A percentile compares a stretch with the other conserved stretches of the same genome.
Evolutionary conservation across 225 moss, liverwort and hornwort genomes (phyloP).

Genomic region (Bryum argenteum): DNA sequence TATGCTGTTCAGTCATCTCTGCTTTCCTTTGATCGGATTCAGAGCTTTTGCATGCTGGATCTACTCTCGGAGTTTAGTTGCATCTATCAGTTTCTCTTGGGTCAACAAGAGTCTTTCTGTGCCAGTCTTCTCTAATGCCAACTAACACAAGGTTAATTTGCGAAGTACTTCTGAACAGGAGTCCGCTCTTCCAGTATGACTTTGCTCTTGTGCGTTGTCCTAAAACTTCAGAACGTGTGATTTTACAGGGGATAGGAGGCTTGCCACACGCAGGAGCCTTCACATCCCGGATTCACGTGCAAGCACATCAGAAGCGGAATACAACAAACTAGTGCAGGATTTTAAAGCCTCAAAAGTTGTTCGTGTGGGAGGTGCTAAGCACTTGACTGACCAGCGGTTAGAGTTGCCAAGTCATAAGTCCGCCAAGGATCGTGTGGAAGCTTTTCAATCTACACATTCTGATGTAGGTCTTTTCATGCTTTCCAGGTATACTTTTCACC

Average conservation of each 20-base stretch:
- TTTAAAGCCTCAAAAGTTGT: conserved; percentile 55
- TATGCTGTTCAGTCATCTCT: conserved; percentile 11
- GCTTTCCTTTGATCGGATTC: conserved; percentile 10
- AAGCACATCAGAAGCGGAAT: conserved; percentile 55
- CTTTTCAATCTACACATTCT: conserved; percentile 71
- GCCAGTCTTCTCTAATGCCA: neutral
- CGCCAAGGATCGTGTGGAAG: conserved; percentile 56
- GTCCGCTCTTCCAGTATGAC: neutral
- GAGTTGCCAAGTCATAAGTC: conserved; percentile 46
- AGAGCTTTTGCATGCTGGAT: conserved; percentile 16
- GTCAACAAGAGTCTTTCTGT: neutral
- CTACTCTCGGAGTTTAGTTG: neutral
- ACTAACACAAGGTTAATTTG: neutral
- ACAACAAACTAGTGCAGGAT: conserved; percentile 39
- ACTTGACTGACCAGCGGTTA: conserved; percentile 69
- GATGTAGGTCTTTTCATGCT: conserved; percentile 69
- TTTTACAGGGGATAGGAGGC: conserved; percentile 47
- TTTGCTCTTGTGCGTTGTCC: conserved; percentile 10
- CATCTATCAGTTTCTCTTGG: conserved; percentile 3
- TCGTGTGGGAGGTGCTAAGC: conserved; percentile 66
- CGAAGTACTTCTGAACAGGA: neutral
- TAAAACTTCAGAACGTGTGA: conserved; percentile 15
- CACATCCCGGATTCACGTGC: conserved; percentile 48
- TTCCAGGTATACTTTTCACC: conserved; percentile 43
- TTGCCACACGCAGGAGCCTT: conserved; percentile 46